phyloP scores from a whole-genome alignment of 345 rosid species.

The Arabidopsis suecica region DNA sequence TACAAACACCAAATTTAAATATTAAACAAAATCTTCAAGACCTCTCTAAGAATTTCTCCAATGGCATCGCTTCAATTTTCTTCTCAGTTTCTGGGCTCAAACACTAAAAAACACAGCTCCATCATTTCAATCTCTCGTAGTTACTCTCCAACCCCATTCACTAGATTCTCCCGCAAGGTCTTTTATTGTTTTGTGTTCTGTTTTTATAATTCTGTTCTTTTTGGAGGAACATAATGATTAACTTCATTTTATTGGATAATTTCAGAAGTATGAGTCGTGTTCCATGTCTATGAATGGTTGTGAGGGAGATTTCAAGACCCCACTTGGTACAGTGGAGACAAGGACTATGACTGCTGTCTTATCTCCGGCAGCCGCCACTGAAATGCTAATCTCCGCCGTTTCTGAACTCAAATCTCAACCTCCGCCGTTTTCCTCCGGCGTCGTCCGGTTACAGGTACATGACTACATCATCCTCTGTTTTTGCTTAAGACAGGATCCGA shows the following conservation, averaged over 20 bases:
- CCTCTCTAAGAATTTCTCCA: not conserved
- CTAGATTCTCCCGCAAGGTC: constrained; percentile 40
- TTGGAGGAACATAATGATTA: not conserved
- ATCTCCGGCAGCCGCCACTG: constrained; percentile 62
- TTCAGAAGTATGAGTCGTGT: constrained; percentile 39
- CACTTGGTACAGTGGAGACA: constrained; percentile 61
- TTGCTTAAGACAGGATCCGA: not conserved
- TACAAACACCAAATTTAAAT: constrained; percentile 1
- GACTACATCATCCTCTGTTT: constrained; percentile 7
- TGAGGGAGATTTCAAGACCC: constrained; percentile 52
- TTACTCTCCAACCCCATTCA: constrained; percentile 22
- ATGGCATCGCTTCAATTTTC: constrained; percentile 40
- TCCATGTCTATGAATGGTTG: constrained; percentile 84
- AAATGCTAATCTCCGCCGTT: constrained; percentile 59
- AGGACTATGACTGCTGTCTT: constrained; percentile 57
- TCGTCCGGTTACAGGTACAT: constrained; percentile 76
- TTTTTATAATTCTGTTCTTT: not conserved
- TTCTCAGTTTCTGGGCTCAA: constrained; percentile 37
- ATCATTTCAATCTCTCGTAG: constrained; percentile 15
- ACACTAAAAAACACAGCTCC: constrained; percentile 28
- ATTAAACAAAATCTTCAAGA: not conserved
- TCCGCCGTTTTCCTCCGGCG: constrained; percentile 66
- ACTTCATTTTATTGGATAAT: not conserved
- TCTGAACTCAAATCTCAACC: constrained; percentile 58
- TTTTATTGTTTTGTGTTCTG: not conserved